phyloP scores from a whole-genome alignment of 2,329 filamentous ascomycete species.

The Raffaelea arxii region DNA sequence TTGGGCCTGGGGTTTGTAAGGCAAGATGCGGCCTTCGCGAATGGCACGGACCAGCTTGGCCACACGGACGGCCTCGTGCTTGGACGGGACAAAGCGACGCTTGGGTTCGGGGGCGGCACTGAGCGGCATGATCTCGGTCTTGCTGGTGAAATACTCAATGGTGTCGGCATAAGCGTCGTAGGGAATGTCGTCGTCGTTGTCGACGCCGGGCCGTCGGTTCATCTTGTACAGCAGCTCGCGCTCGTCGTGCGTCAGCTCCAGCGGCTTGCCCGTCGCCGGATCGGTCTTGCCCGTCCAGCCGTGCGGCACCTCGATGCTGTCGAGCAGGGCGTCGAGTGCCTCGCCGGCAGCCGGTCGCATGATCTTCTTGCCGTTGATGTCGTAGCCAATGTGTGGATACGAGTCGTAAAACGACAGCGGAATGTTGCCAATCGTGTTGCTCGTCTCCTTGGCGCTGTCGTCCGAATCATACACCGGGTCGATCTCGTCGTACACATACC shows the following conservation, averaged over 20 bases:
- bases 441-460: conserved; percentile 66
- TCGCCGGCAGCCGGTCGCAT: conserved; percentile 91
- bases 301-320: conserved; percentile 94
- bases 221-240: conserved; percentile 79
- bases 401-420: conserved; percentile 92
- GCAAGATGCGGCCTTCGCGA: conserved; percentile 83
- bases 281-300: conserved; percentile 96
- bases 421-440: conserved; percentile 93
- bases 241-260: conserved; percentile 81
- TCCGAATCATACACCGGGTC: conserved; percentile 94
- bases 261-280: conserved; percentile 82
- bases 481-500: conserved; percentile 90
- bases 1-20: conserved; percentile 69
- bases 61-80: conserved; percentile 90
- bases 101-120: conserved; percentile 94
- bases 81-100: conserved; percentile 88
- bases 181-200: conserved; percentile 76
- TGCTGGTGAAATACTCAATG: conserved; percentile 87
- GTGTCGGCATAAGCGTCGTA: conserved; percentile 92
- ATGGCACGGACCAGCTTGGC: conserved; percentile 98
- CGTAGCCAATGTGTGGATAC: conserved; percentile 96
- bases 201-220: conserved; percentile 81
- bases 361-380: conserved; percentile 97
- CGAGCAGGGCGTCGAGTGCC: conserved; percentile 83
- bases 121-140: conserved; percentile 86